Evolutionary conservation across 2,329 filamentous ascomycete species (phyloP).

Genomic region (Penicillium sp.): DNA sequence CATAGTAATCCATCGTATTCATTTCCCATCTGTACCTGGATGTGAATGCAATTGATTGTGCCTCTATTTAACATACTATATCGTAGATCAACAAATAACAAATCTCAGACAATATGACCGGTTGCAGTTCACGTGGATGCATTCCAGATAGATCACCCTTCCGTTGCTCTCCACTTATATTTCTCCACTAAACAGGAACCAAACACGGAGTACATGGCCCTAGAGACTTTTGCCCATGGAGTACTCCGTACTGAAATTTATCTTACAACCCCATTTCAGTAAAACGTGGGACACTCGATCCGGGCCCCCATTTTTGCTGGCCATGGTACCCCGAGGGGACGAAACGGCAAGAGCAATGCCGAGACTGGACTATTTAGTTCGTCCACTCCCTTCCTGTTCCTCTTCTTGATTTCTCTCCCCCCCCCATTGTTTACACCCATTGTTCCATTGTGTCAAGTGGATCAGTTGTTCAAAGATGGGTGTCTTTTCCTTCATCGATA

Average conservation of each 20-base stretch:
- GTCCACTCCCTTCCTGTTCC: slow-evolving; percentile 10
- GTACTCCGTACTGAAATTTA: slow-evolving; percentile 18
- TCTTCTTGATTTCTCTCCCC: slow-evolving; percentile 3
- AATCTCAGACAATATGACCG: neutral
- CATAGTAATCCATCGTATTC: too few relatives aligned
- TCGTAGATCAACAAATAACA: neutral
- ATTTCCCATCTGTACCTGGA: too few relatives aligned
- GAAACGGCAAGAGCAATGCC: neutral
- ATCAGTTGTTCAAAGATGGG: slow-evolving; percentile 27
- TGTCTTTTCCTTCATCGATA: slow-evolving; percentile 29
- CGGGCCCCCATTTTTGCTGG: slow-evolving; percentile 31
- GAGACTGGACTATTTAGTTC: slow-evolving; percentile 26
- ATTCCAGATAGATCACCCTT: slow-evolving; percentile 10
- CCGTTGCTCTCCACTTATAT: slow-evolving; percentile 22
- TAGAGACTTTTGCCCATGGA: slow-evolving; percentile 21
- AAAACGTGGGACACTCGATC: slow-evolving; percentile 31
- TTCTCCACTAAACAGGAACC: slow-evolving; percentile 25
- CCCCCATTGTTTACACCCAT: neutral
- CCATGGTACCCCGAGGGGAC: slow-evolving; percentile 25
- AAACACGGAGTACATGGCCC: slow-evolving; percentile 24
- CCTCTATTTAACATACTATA: neutral
- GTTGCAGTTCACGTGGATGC: slow-evolving; percentile 23
- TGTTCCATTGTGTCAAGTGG: neutral
- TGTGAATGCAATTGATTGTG: neutral
- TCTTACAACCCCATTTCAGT: slow-evolving; percentile 23